Percentiles rank a stretch among this genome's conserved stretches.
Conservation (phyloP, 169 alveolate genomes). For the Eimeria tenella region DNA sequence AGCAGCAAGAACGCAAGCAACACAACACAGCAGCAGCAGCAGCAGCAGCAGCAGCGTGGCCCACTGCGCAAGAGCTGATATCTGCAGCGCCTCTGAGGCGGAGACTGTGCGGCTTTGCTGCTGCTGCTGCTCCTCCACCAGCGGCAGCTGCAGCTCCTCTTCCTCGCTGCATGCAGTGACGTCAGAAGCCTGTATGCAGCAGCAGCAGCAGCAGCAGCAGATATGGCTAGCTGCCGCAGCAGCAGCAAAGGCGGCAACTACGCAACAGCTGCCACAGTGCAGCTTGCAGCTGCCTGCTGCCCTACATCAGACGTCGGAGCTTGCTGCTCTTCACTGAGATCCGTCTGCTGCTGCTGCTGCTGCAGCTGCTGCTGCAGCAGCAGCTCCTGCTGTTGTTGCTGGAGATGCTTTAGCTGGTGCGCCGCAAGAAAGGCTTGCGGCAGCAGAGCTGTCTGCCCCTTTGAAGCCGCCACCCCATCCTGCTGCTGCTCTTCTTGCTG, state of each 20-base stretch:
- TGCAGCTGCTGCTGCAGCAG: conserved; percentile 40
- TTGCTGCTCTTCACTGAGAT: not conserved
- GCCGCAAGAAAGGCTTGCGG: too few relatives aligned
- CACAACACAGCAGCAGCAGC: conserved; percentile 24
- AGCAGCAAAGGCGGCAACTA: conserved; percentile 23
- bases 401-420: too few relatives aligned
- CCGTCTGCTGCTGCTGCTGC: conserved; percentile 42
- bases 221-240: conserved; percentile 18
- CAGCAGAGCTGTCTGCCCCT: not conserved
- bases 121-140: conserved; percentile 54
- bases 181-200: conserved; percentile 42
- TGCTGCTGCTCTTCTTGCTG: not conserved
- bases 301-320: not conserved
- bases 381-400: too few relatives aligned
- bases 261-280: not conserved
- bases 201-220: conserved; percentile 48
- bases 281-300: not conserved
- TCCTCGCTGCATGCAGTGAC: conserved; percentile 11
- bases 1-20: not conserved
- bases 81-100: conserved; percentile 12
- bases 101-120: conserved; percentile 49
- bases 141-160: conserved; percentile 6
- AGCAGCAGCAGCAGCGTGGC: conserved; percentile 38
- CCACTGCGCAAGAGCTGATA: conserved; percentile 43
- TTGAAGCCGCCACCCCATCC: not conserved